Base-by-base conservation (phyloP, 2,329 filamentous ascomycete genomes). In the Nigrospora oryzae region DNA sequence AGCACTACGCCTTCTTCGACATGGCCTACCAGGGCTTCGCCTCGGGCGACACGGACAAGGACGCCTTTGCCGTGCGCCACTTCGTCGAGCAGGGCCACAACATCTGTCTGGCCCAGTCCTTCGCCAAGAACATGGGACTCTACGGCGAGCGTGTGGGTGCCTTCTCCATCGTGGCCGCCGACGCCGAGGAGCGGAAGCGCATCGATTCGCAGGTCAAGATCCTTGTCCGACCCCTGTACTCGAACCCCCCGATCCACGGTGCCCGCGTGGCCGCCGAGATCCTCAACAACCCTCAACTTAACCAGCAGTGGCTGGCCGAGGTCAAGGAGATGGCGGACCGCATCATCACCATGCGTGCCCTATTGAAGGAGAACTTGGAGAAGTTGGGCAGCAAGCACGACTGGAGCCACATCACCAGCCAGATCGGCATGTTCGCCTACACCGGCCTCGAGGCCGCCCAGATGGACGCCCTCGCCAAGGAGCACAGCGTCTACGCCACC, bases 401-500 rank as follows among this genome's bases (percentile, higher is more conserved):
- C 75, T 98, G 93, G 93, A 87, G 84, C 66, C 93, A 98, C 77
- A 98, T 98, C 71, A 97, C 93, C 56, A 90, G 78, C 70, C 89
- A 95, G 80, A 98, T 98, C 61, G 93, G 93, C 73, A 98, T 98
- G 93, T 98, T 98, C 63, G 91, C 93, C 57, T 98, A 95, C 79
- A 98, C 93, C 43, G 93, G 93, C 50, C 74, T 98, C 60, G 91
- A 77, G 58, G 74, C 90, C 45, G 84, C 91, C 70, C 86, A 96
- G 74, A 96, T 97, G 88, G 86, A 91, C 45, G 74, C 73, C 60
- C 77, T 98, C 51, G 88, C 90, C 55, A 89, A 94, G 75, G 88
- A 97, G 75, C 88, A 93, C 78, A 95, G 89, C 49, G 91, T 98
- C 59, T 98, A 98, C 66, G 91, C 90, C 54, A 97, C 93, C 69